Evolutionary conservation across 768 basidiomycete species (phyloP).

Genomic region (Calocera cornea): DNA sequence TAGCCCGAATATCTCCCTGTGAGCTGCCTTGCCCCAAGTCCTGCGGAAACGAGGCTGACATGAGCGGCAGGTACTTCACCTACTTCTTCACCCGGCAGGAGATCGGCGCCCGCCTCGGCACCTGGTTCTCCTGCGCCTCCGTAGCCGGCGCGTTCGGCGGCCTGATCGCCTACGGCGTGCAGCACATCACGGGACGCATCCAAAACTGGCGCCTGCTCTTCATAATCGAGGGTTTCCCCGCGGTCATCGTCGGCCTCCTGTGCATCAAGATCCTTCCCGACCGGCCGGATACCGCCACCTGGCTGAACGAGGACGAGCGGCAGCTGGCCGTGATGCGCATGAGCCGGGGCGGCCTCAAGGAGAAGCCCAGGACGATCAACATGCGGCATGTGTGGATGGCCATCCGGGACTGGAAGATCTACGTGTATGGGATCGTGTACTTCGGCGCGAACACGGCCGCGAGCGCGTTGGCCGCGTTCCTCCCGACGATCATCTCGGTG

Average conservation of each 20-base stretch:
- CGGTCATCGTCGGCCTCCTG: slow-evolving; percentile 48
- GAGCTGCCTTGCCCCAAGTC: slow-evolving; percentile 30
- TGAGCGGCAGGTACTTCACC: slow-evolving; percentile 28
- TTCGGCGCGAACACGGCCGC: slow-evolving; percentile 64
- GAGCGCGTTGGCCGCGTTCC: slow-evolving; percentile 65
- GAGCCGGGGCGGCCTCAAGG: slow-evolving; percentile 51
- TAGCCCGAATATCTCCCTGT: slow-evolving; percentile 62
- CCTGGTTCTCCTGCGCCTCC: slow-evolving; percentile 76
- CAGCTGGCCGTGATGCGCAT: slow-evolving; percentile 52
- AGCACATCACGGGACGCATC: slow-evolving; percentile 31
- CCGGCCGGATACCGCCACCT: slow-evolving; percentile 53
- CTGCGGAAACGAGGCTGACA: slow-evolving; percentile 16
- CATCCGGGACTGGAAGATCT: slow-evolving; percentile 62
- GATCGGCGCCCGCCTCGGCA: slow-evolving; percentile 59
- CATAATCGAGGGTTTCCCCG: slow-evolving; percentile 59
- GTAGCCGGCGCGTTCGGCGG: slow-evolving; percentile 77
- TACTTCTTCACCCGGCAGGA: slow-evolving; percentile 66
- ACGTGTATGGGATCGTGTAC: slow-evolving; percentile 56
- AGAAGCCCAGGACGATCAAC: slow-evolving; percentile 49
- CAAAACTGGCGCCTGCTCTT: slow-evolving; percentile 53
- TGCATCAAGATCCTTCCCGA: slow-evolving; percentile 48
- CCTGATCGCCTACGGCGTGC: slow-evolving; percentile 64
- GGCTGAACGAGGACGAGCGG: slow-evolving; percentile 36
- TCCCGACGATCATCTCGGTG: slow-evolving; percentile 57
- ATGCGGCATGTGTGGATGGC: slow-evolving; percentile 49